Conservation (phyloP, 768 basidiomycete genomes). For the Lactarius sanguifluus region DNA sequence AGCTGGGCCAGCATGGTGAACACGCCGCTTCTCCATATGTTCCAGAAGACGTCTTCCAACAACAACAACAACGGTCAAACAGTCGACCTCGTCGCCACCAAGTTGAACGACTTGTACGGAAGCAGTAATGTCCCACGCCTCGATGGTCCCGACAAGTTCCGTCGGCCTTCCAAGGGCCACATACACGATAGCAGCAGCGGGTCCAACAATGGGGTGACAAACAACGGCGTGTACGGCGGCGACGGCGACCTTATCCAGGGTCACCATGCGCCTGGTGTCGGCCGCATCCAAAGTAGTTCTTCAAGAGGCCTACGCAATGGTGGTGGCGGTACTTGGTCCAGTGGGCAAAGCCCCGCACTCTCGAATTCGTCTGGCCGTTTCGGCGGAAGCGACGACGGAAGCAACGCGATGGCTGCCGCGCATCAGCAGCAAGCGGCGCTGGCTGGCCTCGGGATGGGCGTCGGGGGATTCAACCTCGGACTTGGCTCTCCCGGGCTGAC, state of each 20-base stretch:
- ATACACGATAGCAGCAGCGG: too few relatives aligned
- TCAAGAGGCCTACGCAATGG: too few relatives aligned
- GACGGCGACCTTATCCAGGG: conserved; percentile 47
- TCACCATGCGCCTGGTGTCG: conserved; percentile 52
- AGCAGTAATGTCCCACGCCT: conserved; percentile 76
- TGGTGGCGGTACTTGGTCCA: too few relatives aligned
- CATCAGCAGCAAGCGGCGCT: too few relatives aligned
- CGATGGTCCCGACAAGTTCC: conserved; percentile 82
- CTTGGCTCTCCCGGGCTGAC: too few relatives aligned
- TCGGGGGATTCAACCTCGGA: too few relatives aligned
- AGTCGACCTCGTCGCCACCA: conserved; percentile 58
- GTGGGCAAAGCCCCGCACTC: too few relatives aligned
- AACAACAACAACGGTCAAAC: conserved; percentile 36
- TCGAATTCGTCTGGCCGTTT: too few relatives aligned
- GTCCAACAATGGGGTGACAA: conserved; percentile 29
- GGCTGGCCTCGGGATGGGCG: too few relatives aligned
- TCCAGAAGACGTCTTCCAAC: conserved; percentile 30
- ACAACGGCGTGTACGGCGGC: conserved; percentile 47
- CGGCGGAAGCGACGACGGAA: too few relatives aligned
- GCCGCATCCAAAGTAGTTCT: too few relatives aligned
- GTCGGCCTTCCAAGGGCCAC: conserved; percentile 52
- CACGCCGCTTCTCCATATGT: conserved; percentile 72
- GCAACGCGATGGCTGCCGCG: too few relatives aligned
- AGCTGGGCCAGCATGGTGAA: conserved; percentile 98
- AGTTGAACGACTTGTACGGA: conserved; percentile 64